Percentiles rank a stretch among this genome's conserved stretches.
Evolutionary conservation across 306 rosid genomes (phyloP).

Genomic region (Malus asiatica): DNA sequence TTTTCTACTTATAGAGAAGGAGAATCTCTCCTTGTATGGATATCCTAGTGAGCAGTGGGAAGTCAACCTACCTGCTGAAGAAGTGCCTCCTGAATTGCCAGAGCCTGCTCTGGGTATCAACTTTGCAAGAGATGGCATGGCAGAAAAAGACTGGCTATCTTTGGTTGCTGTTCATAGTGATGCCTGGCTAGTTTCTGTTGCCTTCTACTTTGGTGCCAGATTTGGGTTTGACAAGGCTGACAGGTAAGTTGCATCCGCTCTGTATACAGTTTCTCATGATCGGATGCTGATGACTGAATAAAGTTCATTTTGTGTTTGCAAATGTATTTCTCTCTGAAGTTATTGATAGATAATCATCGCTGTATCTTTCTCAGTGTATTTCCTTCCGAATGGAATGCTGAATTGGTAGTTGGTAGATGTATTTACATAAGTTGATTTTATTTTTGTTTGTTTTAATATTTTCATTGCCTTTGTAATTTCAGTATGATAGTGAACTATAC

Average conservation of each 20-base stretch:
- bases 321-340: background rate
- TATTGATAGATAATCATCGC: background rate
- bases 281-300: background rate
- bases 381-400: background rate
- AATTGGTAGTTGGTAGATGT: background rate
- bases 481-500: background rate
- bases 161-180: slow-evolving; percentile 94
- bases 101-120: slow-evolving; percentile 94
- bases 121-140: slow-evolving; percentile 97
- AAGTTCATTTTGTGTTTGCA: background rate
- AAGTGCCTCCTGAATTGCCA: slow-evolving; percentile 93
- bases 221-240: slow-evolving; percentile 80
- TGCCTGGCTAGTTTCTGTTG: slow-evolving; percentile 89
- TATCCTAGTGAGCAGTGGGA: slow-evolving; percentile 92
- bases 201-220: slow-evolving; percentile 90
- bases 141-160: slow-evolving; percentile 82
- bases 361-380: background rate
- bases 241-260: slow-evolving; percentile 40
- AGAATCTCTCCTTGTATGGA: slow-evolving; percentile 83
- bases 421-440: background rate
- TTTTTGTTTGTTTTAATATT: background rate
- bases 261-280: background rate
- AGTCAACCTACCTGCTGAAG: slow-evolving; percentile 96
- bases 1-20: slow-evolving; percentile 63
- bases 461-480: background rate